Percentiles rank a stretch among this genome's conserved stretches.
phyloP scores from a whole-genome alignment of 768 basidiomycete genomes.

The Rhizopogon sp. region DNA sequence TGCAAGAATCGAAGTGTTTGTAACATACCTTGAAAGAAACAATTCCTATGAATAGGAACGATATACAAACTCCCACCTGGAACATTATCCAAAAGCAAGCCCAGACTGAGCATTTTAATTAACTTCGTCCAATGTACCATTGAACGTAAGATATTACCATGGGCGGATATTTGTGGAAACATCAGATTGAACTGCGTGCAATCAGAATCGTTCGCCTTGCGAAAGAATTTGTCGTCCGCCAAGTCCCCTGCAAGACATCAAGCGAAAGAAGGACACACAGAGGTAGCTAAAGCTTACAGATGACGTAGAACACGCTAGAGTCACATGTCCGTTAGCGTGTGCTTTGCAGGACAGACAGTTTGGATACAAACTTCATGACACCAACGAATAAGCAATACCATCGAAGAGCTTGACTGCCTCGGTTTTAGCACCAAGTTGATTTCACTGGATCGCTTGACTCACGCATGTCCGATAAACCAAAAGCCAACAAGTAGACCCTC shows the following conservation, averaged over 20 bases:
- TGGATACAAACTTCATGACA: constrained; percentile 67
- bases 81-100: constrained; percentile 82
- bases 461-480: constrained; percentile 95
- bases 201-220: constrained; percentile 91
- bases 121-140: background rate
- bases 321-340: constrained; percentile 7
- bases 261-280: background rate
- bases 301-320: constrained; percentile 72
- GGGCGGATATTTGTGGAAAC: constrained; percentile 65
- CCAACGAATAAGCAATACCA: constrained; percentile 84
- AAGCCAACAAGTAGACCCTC: constrained; percentile 88
- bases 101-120: constrained; percentile 54
- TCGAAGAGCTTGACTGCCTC: constrained; percentile 64
- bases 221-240: constrained; percentile 90
- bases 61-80: constrained; percentile 66
- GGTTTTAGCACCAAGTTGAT: constrained; percentile 3
- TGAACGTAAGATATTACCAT: constrained; percentile 42
- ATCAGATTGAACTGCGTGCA: constrained; percentile 84
- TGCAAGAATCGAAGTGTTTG: background rate
- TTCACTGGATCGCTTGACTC: constrained; percentile 23
- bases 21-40: constrained; percentile 69
- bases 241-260: constrained; percentile 67
- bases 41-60: constrained; percentile 78
- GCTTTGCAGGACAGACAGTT: constrained; percentile 4
- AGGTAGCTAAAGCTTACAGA: constrained; percentile 51